phyloP scores from a whole-genome alignment of 345 rosid species.

The Corchorus olitorius region DNA sequence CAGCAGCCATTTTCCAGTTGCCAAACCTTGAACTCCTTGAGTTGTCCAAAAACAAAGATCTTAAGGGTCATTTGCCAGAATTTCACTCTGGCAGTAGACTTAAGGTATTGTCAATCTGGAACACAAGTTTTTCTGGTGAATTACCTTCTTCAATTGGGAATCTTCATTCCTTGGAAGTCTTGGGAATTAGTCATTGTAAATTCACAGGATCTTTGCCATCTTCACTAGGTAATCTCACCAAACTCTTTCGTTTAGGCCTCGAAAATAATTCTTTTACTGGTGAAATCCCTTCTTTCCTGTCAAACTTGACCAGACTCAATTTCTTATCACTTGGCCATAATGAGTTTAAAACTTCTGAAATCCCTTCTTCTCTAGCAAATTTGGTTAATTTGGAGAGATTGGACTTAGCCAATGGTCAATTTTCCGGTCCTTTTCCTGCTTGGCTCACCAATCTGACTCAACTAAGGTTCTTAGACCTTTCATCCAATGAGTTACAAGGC shows the following conservation, averaged over 20 bases:
- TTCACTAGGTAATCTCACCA: slow-evolving; percentile 25
- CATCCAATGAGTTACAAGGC: background rate
- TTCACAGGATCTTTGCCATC: slow-evolving; percentile 22
- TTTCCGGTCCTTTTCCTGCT: background rate
- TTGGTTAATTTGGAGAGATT: background rate
- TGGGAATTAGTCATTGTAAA: background rate
- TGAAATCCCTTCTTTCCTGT: background rate
- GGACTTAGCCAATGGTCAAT: background rate
- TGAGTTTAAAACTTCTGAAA: slow-evolving; percentile 10
- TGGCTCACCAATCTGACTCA: background rate
- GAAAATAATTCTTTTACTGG: background rate
- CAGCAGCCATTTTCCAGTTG: slow-evolving; percentile 8
- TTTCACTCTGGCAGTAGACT: slow-evolving; percentile 4
- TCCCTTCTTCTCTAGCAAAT: background rate
- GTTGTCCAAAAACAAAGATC: background rate
- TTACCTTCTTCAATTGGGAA: background rate
- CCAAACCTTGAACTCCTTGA: slow-evolving; percentile 20
- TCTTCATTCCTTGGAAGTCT: slow-evolving; percentile 7
- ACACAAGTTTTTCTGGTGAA: slow-evolving; percentile 11
- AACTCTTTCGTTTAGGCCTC: background rate
- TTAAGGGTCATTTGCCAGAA: slow-evolving; percentile 20
- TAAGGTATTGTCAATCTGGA: background rate
- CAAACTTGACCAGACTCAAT: background rate
- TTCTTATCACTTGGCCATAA: background rate
- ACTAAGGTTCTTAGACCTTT: background rate